Evolutionary conservation across 2,329 filamentous ascomycete species (phyloP).

Genomic region (Aspergillus quadrilineatus): DNA sequence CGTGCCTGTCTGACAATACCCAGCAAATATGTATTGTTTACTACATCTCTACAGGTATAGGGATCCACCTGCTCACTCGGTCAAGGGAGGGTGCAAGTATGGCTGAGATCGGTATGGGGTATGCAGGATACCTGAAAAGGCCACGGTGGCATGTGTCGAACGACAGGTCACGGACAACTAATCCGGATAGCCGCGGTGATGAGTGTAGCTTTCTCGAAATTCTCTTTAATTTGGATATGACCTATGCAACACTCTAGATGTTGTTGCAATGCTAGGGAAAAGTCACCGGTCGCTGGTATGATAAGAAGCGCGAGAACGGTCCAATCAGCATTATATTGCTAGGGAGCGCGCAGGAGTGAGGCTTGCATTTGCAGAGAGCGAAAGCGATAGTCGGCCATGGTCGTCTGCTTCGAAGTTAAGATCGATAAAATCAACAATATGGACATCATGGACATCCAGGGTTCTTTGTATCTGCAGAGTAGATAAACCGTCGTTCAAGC

Average conservation of each 20-base stretch:
- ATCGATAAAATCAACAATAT: too few species aligned
- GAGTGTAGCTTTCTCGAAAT: background rate
- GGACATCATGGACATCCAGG: too few species aligned
- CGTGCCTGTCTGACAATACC: background rate
- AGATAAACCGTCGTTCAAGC: too few species aligned
- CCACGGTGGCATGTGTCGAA: slow-evolving; percentile 17
- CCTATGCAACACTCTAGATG: slow-evolving; percentile 9
- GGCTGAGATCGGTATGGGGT: slow-evolving; percentile 2
- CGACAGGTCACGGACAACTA: slow-evolving; percentile 2
- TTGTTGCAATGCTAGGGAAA: slow-evolving; percentile 17
- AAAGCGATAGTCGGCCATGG: background rate
- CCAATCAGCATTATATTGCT: slow-evolving; percentile 13
- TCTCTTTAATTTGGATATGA: slow-evolving; percentile 7
- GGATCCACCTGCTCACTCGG: background rate
- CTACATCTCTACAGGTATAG: too few species aligned
- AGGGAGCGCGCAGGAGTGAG: background rate
- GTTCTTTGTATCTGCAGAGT: too few species aligned
- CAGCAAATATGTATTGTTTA: background rate
- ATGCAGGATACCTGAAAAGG: slow-evolving; percentile 9
- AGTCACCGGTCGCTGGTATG: background rate
- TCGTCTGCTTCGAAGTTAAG: too few species aligned
- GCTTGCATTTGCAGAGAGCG: background rate
- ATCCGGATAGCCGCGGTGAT: background rate
- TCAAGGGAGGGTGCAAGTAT: background rate
- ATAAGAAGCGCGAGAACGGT: background rate